phyloP scores from a whole-genome alignment of 1,139 yeast species.

The Candida sp. region DNA sequence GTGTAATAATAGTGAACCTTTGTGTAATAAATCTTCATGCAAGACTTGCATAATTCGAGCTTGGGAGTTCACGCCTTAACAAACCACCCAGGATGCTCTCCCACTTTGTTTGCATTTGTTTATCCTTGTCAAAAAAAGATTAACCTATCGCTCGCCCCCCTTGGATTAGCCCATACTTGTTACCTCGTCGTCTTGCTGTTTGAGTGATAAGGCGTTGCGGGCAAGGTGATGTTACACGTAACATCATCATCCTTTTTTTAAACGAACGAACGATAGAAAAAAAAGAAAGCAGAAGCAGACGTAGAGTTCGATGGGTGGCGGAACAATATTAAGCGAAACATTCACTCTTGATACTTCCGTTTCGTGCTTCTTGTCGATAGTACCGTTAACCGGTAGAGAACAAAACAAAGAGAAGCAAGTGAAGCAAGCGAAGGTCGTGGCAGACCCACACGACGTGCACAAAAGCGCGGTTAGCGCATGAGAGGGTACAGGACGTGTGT shows the following conservation, averaged over 20 bases:
- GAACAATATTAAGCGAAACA: conserved; percentile 1
- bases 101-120: no score
- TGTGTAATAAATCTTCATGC: no score
- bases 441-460: not conserved
- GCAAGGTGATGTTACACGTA: not conserved
- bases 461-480: no score
- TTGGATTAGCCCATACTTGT: not conserved
- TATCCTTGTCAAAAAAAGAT: not conserved
- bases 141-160: not conserved
- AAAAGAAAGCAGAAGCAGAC: not conserved
- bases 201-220: not conserved
- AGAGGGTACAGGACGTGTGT: no score
- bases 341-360: not conserved
- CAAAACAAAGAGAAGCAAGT: not conserved
- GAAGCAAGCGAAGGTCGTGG: not conserved
- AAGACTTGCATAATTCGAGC: no score
- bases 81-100: no score
- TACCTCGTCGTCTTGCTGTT: no score
- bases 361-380: not conserved
- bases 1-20: no score
- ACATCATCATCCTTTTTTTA: not conserved
- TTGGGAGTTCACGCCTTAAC: no score
- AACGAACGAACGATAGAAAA: not conserved
- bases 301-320: not conserved
- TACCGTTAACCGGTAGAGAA: not conserved